phyloP scores from a whole-genome alignment of 2,329 filamentous ascomycete species.

The Aspergillus oerlinghausenensis region DNA sequence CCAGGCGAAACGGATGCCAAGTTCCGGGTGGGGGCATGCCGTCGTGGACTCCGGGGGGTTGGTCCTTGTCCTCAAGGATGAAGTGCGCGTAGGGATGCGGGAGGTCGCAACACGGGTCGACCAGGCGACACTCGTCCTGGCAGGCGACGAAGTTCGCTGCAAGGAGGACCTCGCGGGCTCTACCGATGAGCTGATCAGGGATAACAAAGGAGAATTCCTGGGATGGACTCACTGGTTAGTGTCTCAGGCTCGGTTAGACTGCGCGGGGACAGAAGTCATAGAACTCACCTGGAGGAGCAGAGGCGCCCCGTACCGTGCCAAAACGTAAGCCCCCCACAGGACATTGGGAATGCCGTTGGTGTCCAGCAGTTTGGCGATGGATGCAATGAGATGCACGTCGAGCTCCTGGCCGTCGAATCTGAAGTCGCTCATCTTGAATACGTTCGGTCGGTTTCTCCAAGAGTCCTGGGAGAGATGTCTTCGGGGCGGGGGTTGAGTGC shows the following conservation, averaged over 20 bases:
- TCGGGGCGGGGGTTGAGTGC: too few species aligned
- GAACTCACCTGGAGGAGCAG: background rate
- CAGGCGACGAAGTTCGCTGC: background rate
- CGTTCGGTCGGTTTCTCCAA: too few species aligned
- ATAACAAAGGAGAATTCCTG: background rate
- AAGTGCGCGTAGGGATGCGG: too few species aligned
- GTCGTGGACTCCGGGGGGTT: background rate
- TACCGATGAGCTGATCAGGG: background rate
- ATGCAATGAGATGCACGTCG: background rate
- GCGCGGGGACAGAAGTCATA: background rate
- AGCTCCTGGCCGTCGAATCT: background rate
- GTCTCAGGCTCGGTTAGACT: too few species aligned
- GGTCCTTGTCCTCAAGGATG: too few species aligned
- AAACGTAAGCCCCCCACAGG: background rate
- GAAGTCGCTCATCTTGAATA: background rate
- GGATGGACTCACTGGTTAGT: background rate
- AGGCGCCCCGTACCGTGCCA: background rate
- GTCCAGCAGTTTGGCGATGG: background rate
- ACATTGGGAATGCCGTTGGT: background rate
- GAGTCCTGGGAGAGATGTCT: too few species aligned
- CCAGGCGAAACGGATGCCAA: too few species aligned
- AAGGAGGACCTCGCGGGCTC: background rate
- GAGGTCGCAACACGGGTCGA: accelerated
- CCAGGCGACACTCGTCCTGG: too few species aligned
- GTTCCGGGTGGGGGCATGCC: too few species aligned